These are phyloP conservation scores for Ilex asprella DNA, from an alignment of 257 asterid species.

Conservation along the genomic window DNA sequence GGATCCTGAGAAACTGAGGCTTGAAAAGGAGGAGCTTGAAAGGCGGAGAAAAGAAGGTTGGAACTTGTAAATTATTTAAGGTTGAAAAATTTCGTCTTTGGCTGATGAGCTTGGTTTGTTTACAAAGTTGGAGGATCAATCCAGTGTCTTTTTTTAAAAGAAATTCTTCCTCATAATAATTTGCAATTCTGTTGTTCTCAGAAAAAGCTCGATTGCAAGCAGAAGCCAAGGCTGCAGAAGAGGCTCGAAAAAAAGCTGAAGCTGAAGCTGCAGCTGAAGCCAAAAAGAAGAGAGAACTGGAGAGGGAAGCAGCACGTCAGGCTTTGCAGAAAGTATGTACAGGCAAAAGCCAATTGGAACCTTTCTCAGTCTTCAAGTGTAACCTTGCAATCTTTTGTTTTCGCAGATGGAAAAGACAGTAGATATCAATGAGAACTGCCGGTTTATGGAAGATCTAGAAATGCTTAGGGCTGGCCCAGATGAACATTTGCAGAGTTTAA, in stretches of 20 bases:
- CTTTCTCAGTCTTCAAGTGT: neutral
- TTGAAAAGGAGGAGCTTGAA: slow-evolving; percentile 68
- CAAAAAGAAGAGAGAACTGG: slow-evolving; percentile 55
- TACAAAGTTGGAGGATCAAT: no score
- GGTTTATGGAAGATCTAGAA: slow-evolving; percentile 60
- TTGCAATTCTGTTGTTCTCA: slow-evolving; percentile 11
- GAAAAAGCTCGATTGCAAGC: slow-evolving; percentile 82
- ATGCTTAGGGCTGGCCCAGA: slow-evolving; percentile 57
- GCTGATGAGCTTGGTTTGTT: neutral
- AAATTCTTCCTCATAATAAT: no score
- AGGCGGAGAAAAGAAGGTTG: slow-evolving; percentile 66
- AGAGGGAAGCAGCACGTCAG: slow-evolving; percentile 87
- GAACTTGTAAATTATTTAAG: neutral
- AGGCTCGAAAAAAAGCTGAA: slow-evolving; percentile 60
- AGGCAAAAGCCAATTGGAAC: neutral
- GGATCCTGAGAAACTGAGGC: slow-evolving; percentile 56
- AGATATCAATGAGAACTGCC: slow-evolving; percentile 63
- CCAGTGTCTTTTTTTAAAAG: no score
- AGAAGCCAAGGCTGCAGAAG: slow-evolving; percentile 78
- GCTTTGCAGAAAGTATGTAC: slow-evolving; percentile 57
- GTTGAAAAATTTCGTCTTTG: neutral
- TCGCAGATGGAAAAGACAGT: slow-evolving; percentile 78
- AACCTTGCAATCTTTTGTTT: slow-evolving; percentile 4
- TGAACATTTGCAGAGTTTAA: slow-evolving; percentile 38
- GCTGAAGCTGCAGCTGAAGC: slow-evolving; percentile 67